Percentiles rank a stretch among this genome's conserved stretches.
These are phyloP conservation scores for Xerocomellus intermedius DNA, from an alignment of 768 basidiomycete species.

Conservation along the genomic window DNA sequence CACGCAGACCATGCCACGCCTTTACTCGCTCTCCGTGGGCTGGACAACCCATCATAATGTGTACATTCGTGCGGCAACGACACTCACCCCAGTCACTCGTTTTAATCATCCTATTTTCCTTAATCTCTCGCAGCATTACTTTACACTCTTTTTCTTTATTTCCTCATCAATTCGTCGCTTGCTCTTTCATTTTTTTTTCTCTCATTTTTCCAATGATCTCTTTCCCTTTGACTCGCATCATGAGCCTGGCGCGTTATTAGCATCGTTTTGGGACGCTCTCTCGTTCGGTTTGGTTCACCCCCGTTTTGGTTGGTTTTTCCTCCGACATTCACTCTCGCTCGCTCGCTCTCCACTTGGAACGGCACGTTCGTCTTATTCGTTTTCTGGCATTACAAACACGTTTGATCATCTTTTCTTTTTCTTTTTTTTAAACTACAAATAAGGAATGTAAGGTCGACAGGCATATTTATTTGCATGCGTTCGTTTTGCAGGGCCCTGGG, in stretches of 20 bases:
- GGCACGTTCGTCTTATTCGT: background rate
- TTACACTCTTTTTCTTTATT: slow-evolving; percentile 8
- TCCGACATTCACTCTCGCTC: no score
- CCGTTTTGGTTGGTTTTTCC: background rate
- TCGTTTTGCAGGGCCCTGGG: background rate
- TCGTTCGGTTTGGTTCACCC: background rate
- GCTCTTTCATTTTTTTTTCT: background rate
- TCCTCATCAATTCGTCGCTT: slow-evolving; percentile 7
- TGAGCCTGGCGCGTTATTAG: background rate
- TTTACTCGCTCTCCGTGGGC: background rate
- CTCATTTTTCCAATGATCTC: background rate
- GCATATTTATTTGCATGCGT: background rate
- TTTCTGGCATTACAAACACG: background rate
- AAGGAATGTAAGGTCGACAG: slow-evolving; percentile 12
- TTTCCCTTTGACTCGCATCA: background rate
- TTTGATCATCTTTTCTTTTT: background rate
- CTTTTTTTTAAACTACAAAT: background rate
- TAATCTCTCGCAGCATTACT: slow-evolving; percentile 10
- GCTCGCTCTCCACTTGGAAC: background rate
- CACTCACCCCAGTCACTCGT: slow-evolving; percentile 6
- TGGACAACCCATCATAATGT: background rate
- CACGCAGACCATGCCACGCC: no score
- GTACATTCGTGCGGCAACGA: background rate
- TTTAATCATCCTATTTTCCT: slow-evolving; percentile 8
- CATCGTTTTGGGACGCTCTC: slow-evolving; percentile 17